These are phyloP conservation scores for Magnolia kwangsiensis DNA, from an alignment of 164 flowering plant genomes.

Conservation along the genomic window DNA sequence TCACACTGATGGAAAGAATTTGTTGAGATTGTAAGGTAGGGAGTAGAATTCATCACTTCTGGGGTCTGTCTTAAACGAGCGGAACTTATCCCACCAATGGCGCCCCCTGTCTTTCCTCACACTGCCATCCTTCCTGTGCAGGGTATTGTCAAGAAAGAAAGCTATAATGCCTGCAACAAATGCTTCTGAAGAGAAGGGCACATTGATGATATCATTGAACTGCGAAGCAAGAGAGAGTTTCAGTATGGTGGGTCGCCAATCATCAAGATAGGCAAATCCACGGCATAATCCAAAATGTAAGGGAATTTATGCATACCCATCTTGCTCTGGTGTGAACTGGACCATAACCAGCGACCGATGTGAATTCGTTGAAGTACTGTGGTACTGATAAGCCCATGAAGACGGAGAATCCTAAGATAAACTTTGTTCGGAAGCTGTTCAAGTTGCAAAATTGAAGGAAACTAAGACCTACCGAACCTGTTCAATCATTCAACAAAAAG, in stretches of 20 bases:
- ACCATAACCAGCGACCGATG: constrained; percentile 66
- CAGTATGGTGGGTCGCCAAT: not conserved
- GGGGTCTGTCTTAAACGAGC: constrained; percentile 62
- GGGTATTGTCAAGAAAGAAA: constrained; percentile 68
- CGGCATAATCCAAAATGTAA: not conserved
- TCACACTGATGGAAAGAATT: constrained; percentile 84
- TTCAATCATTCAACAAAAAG: not conserved
- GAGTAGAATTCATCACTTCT: constrained; percentile 94
- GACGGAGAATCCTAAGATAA: constrained; percentile 83
- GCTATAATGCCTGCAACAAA: constrained; percentile 85
- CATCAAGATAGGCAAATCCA: not conserved
- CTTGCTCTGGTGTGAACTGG: constrained; percentile 80
- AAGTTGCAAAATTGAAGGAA: constrained; percentile 96
- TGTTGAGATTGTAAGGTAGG: constrained; percentile 89
- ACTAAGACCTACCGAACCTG: constrained; percentile 86
- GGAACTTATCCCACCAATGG: constrained; percentile 96
- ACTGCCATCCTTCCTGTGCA: constrained; percentile 50
- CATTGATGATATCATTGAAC: constrained; percentile 92
- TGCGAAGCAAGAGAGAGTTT: constrained; percentile 23
- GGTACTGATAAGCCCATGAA: constrained; percentile 91
- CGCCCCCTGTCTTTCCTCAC: constrained; percentile 83
- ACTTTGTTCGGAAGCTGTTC: constrained; percentile 88
- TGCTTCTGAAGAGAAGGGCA: constrained; percentile 79
- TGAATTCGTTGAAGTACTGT: constrained; percentile 92
- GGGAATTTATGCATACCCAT: constrained; percentile 61